Evolutionary conservation across 75 land plant species (phyloP), one percentile per base, ranked within the genome.

Genomic region (Selaginella moellendorffii): DNA sequence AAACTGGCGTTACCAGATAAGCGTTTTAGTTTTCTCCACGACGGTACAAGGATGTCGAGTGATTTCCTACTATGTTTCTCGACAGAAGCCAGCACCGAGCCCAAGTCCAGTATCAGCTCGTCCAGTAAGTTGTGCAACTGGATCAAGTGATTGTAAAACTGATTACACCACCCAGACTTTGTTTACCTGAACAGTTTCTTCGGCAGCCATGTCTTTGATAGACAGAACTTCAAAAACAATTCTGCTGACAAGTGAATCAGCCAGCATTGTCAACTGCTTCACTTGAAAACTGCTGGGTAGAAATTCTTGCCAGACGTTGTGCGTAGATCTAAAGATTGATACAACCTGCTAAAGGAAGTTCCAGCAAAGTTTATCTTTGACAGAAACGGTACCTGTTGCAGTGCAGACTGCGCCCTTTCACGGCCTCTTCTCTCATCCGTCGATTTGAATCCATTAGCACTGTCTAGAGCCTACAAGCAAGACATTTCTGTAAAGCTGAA

Each of bases 171-270:
- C 14, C 10, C 46, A 36, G 5, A 14, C 46, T 5, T 36, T 5
- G 46, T 5, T 5, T 36, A 95, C 99, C 99, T 95, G 81, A 29
- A 80, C 77, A 68, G 91, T 80, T 66, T 95, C 99, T 52, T 84
- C 91, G 19, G 82, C 91, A 31, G 91, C 86, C 63, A 95, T 77
- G 63, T 95, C 99, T 75, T 86, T 91, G 51, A 89, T 42, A n/a
- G 72, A 69, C 19, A 95, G 96, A 42, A 95, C 79, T 52, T 95
- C 99, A 73, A 51, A 65, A 20, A 75, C 61, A 0, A 95, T 72
- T 63, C 83, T 71, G 14, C 79, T 68, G 30, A 86, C 85, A 19
- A 84, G 76, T 62, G 76, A 61, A 28, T 91, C 83, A 59, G 89
- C 59, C 28, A 89, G 64, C 59, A 21, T 66, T 21, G 62, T 79